These are phyloP conservation scores for Capronia epimyces DNA, from an alignment of 2,329 filamentous ascomycete species.

Conservation along the genomic window DNA sequence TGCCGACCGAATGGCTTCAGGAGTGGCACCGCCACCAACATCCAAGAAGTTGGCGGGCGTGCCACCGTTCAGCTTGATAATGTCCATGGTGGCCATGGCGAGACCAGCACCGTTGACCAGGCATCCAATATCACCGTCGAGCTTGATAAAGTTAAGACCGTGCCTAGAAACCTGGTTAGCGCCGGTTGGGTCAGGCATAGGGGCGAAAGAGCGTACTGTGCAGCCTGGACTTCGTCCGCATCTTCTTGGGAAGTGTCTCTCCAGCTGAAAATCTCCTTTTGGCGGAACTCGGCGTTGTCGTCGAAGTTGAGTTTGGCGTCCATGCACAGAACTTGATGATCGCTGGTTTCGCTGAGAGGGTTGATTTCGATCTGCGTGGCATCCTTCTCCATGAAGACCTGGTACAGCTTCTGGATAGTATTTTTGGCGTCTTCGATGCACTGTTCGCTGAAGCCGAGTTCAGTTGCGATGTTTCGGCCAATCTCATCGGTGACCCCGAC, in stretches of 20 bases:
- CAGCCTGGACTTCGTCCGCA: constrained; percentile 93
- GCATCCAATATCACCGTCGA: constrained; percentile 97
- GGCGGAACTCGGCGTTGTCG: constrained; percentile 97
- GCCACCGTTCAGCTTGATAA: constrained; percentile 99
- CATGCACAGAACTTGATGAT: constrained; percentile 98
- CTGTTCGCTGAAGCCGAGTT: constrained; percentile 96
- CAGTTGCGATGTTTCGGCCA: constrained; percentile 77
- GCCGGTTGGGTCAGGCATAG: not conserved
- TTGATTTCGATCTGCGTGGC: constrained; percentile 99
- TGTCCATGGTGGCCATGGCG: constrained; percentile 99
- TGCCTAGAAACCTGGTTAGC: constrained; percentile 33
- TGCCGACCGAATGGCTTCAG: constrained; percentile 91
- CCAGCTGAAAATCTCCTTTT: constrained; percentile 92
- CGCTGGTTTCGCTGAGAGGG: constrained; percentile 93
- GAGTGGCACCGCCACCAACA: constrained; percentile 94
- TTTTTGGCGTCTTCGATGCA: constrained; percentile 93
- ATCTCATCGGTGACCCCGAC: constrained; percentile 92
- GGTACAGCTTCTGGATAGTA: constrained; percentile 98
- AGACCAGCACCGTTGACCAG: constrained; percentile 93
- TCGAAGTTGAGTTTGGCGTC: constrained; percentile 98
- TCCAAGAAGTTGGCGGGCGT: constrained; percentile 97
- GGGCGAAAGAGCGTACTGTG: constrained; percentile 54
- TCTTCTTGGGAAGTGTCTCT: constrained; percentile 95
- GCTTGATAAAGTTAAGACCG: constrained; percentile 99
- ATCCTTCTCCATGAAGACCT: constrained; percentile 97